Conservation (phyloP, 768 basidiomycete species). For the Kwoniella pini region DNA sequence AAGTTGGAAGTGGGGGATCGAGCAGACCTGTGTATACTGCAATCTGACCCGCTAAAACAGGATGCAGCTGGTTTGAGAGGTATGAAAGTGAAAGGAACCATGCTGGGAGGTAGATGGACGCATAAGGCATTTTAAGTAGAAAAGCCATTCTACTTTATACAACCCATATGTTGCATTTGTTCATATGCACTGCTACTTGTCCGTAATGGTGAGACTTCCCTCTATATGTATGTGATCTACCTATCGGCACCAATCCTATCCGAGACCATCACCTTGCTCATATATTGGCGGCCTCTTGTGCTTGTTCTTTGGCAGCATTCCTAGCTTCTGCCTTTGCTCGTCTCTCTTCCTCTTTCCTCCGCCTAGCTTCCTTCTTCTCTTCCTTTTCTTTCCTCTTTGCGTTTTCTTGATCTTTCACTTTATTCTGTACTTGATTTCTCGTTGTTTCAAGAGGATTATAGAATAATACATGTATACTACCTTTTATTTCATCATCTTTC, state of each 20-base stretch:
- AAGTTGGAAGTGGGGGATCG: constrained; percentile 25
- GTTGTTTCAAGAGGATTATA: constrained; percentile 25
- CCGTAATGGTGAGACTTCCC: too few species aligned
- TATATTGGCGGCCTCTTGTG: not conserved
- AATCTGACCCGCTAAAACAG: constrained; percentile 25
- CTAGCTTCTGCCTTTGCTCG: constrained; percentile 32
- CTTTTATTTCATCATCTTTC: constrained; percentile 36
- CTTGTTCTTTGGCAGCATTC: not conserved
- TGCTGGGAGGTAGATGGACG: constrained; percentile 42
- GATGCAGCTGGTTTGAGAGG: constrained; percentile 27
- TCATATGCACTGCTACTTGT: too few species aligned
- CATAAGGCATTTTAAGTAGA: constrained; percentile 7
- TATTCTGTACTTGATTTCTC: constrained; percentile 27
- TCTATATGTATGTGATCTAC: too few species aligned
- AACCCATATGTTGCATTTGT: too few species aligned
- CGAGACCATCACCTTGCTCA: too few species aligned
- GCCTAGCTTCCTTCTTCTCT: constrained; percentile 43
- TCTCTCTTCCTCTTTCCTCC: constrained; percentile 43
- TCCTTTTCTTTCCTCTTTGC: constrained; percentile 38
- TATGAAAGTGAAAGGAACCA: constrained; percentile 33
- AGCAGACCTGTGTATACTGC: constrained; percentile 34
- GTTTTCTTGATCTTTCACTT: constrained; percentile 34
- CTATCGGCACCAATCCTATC: too few species aligned
- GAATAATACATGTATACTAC: constrained; percentile 23
- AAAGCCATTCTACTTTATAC: too few species aligned